A percentile compares a stretch with the other conserved stretches of the same genome.
These are phyloP conservation scores for Podospora anserina DNA, from an alignment of 495 filamentous ascomycete species.

Conservation along the genomic window DNA sequence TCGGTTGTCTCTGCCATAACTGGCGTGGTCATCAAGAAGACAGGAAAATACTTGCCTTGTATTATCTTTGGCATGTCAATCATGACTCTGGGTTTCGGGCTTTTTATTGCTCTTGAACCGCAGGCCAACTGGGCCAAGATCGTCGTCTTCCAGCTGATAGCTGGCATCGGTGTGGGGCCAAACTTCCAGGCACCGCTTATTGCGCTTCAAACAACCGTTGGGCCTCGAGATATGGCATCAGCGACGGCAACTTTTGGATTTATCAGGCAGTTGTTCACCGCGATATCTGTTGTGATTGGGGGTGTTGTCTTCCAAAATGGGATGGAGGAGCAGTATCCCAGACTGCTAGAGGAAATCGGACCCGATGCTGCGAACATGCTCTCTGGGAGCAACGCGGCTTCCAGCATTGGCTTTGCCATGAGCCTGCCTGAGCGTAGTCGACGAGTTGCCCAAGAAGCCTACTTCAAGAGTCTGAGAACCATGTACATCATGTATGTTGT, in stretches of 20 bases:
- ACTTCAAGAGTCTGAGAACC: constrained; percentile 54
- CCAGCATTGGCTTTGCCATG: constrained; percentile 55
- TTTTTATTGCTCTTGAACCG: constrained; percentile 58
- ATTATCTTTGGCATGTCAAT: constrained; percentile 57
- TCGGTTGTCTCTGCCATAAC: constrained; percentile 61
- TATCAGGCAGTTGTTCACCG: constrained; percentile 66
- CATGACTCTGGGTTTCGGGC: constrained; percentile 62
- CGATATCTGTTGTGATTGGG: constrained; percentile 72
- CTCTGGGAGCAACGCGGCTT: constrained; percentile 54
- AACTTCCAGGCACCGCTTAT: constrained; percentile 76
- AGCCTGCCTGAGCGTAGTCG: constrained; percentile 47
- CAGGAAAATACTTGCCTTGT: constrained; percentile 52
- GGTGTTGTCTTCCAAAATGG: constrained; percentile 75
- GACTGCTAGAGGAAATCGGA: constrained; percentile 40
- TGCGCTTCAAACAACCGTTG: constrained; percentile 69
- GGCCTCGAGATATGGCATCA: constrained; percentile 66
- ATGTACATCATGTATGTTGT: constrained; percentile 69
- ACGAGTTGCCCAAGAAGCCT: constrained; percentile 50
- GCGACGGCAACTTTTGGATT: constrained; percentile 76
- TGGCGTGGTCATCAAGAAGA: constrained; percentile 72
- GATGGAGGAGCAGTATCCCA: constrained; percentile 46
- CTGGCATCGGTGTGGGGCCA: constrained; percentile 63
- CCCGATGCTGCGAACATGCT: constrained; percentile 42
- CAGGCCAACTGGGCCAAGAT: constrained; percentile 56
- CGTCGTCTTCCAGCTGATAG: constrained; percentile 60